Evolutionary conservation across 768 basidiomycete genomes (phyloP).

Genomic region (Boletellus emodensis): DNA sequence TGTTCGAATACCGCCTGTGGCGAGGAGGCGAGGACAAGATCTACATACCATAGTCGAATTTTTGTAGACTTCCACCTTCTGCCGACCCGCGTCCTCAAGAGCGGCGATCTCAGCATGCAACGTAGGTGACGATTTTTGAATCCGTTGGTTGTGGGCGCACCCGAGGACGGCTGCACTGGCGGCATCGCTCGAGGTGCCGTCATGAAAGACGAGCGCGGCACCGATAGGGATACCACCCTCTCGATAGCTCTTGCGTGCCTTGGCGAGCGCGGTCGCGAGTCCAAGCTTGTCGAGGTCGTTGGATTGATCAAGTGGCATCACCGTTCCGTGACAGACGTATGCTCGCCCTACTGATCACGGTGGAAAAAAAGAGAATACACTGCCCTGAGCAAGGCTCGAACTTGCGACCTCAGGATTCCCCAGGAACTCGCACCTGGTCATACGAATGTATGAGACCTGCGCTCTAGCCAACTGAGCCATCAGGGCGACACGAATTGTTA

Average conservation of each 20-base stretch:
- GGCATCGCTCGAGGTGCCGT: slow-evolving; percentile 7
- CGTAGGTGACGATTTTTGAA: slow-evolving; percentile 42
- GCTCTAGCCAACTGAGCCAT: slow-evolving; percentile 55
- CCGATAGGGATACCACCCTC: slow-evolving; percentile 68
- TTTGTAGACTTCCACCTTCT: slow-evolving; percentile 42
- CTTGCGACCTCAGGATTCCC: slow-evolving; percentile 58
- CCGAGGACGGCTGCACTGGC: slow-evolving; percentile 33
- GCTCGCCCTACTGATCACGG: no score
- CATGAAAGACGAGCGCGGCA: slow-evolving; percentile 40
- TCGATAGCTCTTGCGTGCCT: slow-evolving; percentile 44
- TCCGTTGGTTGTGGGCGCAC: slow-evolving; percentile 41
- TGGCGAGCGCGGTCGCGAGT: slow-evolving; percentile 30
- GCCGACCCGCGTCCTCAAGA: slow-evolving; percentile 51
- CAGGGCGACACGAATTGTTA: slow-evolving; percentile 34
- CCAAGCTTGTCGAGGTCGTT: slow-evolving; percentile 28
- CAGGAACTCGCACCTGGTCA: slow-evolving; percentile 25
- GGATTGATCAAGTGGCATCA: no score
- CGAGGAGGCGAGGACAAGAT: no score
- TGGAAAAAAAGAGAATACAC: slow-evolving; percentile 4
- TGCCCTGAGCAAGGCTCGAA: slow-evolving; percentile 59
- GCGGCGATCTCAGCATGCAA: slow-evolving; percentile 48
- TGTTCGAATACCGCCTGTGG: no score
- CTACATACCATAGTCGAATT: slow-evolving; percentile 45
- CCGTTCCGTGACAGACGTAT: not conserved
- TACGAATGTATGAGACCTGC: slow-evolving; percentile 47